These are phyloP conservation scores for Fusarium fracticaudum DNA, from an alignment of 2,329 filamentous ascomycete genomes.

Conservation along the genomic window DNA sequence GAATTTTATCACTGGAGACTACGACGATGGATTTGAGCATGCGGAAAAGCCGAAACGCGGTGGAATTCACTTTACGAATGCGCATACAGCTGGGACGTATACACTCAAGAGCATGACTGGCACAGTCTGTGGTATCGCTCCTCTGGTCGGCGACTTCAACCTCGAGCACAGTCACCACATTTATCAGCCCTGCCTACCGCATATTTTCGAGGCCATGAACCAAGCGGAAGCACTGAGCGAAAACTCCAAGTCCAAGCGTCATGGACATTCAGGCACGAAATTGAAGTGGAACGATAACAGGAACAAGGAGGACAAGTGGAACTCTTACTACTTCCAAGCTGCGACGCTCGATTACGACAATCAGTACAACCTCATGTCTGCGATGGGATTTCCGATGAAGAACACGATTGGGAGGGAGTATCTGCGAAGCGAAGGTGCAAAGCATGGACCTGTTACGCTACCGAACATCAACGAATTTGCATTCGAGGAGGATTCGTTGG, in stretches of 20 bases:
- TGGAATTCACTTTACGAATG: conserved; percentile 53
- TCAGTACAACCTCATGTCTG: conserved; percentile 44
- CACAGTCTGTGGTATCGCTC: conserved; percentile 54
- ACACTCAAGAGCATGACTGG: conserved; percentile 56
- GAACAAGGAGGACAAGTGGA: conserved; percentile 42
- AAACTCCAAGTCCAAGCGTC: background rate
- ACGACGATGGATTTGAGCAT: conserved; percentile 48
- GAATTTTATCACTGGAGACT: conserved; percentile 49
- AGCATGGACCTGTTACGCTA: conserved; percentile 43
- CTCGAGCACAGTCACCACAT: conserved; percentile 53
- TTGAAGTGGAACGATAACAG: background rate
- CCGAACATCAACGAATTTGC: conserved; percentile 50
- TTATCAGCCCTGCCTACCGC: conserved; percentile 57
- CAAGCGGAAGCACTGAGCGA: conserved; percentile 10
- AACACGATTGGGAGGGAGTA: conserved; percentile 44
- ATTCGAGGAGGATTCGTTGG: conserved; percentile 45
- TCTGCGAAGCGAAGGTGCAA: conserved; percentile 42
- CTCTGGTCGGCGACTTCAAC: conserved; percentile 55
- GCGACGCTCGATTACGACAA: conserved; percentile 49
- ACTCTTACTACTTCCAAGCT: conserved; percentile 47
- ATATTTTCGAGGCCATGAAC: conserved; percentile 50
- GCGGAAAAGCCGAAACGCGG: conserved; percentile 41
- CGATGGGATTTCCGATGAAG: conserved; percentile 44
- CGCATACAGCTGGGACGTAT: conserved; percentile 54
- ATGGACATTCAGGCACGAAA: background rate